Percentiles rank a stretch among this genome's conserved stretches.
Evolutionary conservation across 2,329 filamentous ascomycete genomes (phyloP).

Genomic region (Talaromyces marneffei): DNA sequence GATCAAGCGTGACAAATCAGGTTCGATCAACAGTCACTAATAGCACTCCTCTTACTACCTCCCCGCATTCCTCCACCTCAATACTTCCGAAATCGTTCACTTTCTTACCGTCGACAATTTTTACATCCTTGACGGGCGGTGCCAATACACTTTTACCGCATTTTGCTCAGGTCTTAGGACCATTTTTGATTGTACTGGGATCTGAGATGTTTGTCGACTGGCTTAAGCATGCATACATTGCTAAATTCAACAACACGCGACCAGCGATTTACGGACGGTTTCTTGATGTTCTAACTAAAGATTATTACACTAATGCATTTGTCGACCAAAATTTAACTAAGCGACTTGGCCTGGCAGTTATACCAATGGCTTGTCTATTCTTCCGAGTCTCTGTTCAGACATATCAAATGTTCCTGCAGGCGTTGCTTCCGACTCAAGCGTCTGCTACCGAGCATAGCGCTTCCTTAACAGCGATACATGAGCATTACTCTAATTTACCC

Average conservation of each 20-base stretch:
- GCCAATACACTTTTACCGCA: slow-evolving; percentile 40
- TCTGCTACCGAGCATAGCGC: slow-evolving; percentile 30
- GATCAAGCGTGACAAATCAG: slow-evolving; percentile 27
- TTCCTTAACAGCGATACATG: slow-evolving; percentile 40
- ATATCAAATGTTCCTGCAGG: slow-evolving; percentile 95
- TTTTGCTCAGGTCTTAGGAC: slow-evolving; percentile 75
- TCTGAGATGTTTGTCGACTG: slow-evolving; percentile 96
- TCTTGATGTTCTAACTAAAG: slow-evolving; percentile 89
- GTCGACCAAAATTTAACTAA: slow-evolving; percentile 83
- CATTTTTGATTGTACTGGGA: slow-evolving; percentile 87
- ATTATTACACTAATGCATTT: slow-evolving; percentile 97
- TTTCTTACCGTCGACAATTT: slow-evolving; percentile 56
- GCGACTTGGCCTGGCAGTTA: slow-evolving; percentile 80
- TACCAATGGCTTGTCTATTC: slow-evolving; percentile 88
- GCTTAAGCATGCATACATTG: slow-evolving; percentile 96
- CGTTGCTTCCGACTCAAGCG: slow-evolving; percentile 70
- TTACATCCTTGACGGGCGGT: slow-evolving; percentile 37
- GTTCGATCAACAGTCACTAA: slow-evolving; percentile 31
- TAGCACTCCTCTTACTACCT: slow-evolving; percentile 52
- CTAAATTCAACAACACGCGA: slow-evolving; percentile 96
- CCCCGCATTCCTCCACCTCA: slow-evolving; percentile 54
- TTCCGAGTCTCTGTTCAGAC: slow-evolving; percentile 92
- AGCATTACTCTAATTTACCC: slow-evolving; percentile 53
- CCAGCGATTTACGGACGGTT: slow-evolving; percentile 84
- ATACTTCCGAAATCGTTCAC: slow-evolving; percentile 89